Base-by-base conservation (phyloP, 2,329 filamentous ascomycete genomes). In the Trichoderma breve region DNA sequence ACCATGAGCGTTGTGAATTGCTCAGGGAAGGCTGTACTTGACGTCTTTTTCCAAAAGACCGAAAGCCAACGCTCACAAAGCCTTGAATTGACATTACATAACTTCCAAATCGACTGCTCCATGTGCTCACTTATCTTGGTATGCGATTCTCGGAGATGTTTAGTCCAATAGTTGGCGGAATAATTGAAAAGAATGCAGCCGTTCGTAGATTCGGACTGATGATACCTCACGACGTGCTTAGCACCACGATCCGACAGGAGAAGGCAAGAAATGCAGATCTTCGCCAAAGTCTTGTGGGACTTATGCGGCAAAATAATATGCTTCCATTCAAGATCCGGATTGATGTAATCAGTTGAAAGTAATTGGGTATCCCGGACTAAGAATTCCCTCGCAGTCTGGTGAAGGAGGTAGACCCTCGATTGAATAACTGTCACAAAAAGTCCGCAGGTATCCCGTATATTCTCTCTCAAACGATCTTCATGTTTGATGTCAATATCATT, bases 401-500 rank as follows among this genome's bases (percentile, higher is more conserved):
- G 76, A 21, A 78, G 60, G 0, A 78, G 69, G 34, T 77, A 77
- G 6, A 78, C 55, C 43, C 36, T 75, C 1, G 71, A 73, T 30
- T 74, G 69, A 8, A 60, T 71, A 3, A 77, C 21, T 0, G 68
- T 73, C 11, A 78, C 57, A 14, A 83, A 82, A 7, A 81, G 79
- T 26, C 80, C 77, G 66, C 80, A 82, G 0, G 73, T 67, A 3
- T 78, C 72, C 21, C 79, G 68, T 15, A 79, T 73, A 9, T 72
- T 61, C 5, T 63, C 14, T 3, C 53, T 26, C 30, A 77, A 73
- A 1, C 73, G 73, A 0, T 63, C 36, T 6, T 74, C 71, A 15
- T 21, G 11, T 36, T 55, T 63, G 0, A 71, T 14, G 1, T 72
- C 34, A 6, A 76, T 51, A 9, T 74, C 70, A 3, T 28, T 3